Base-by-base conservation (phyloP, 805 yeast genomes). In the Peterozyma toletana region DNA sequence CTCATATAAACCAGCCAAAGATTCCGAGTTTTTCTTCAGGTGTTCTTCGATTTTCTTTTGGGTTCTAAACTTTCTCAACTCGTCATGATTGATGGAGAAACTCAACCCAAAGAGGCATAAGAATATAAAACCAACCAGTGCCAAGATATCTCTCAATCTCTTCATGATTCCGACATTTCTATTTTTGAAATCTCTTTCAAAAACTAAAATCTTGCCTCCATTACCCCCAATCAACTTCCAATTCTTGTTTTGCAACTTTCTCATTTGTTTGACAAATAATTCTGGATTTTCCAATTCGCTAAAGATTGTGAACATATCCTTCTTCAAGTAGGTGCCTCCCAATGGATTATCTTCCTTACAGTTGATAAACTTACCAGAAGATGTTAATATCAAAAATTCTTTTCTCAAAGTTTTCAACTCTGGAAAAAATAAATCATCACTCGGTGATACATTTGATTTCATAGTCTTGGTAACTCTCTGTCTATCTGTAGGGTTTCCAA, bases 141-240 rank as follows among this genome's bases (percentile, higher is more conserved):
- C 60, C 33, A 67, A 48, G 0, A 50, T 21, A 14, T 57, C 50
- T 50, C 53, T 60, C 30, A 58, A 16, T 34, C 48, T 44, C 1
- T 37, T 37, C 18, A 45, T 48, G 14, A 51, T n/a, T 40, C 33
- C 35, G 37, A 5, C 18, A 14, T n/a, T 14, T 11, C 29, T 16
- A 21, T 17, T 31, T 15, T 43, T 56, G 33, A 53, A 50, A 29
- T 31, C 47, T 37, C 75, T 62, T 38, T 64, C 67, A 48, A 75
- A 71, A 11, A 75, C 63, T 18, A 75, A 51, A 9, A 72, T 46
- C 34, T 49, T 53, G 9, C 15, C 15, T 31, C 15, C 14, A 37
- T 61, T 58, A 27, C 77, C 70, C 3, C 80, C 86, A 31, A 78
- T 62, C n/a, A 80, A 63, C 44, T 60, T 66, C 84, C 83, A 82